Base-by-base conservation (phyloP, 768 basidiomycete species). In the Lentinula detonsa region DNA sequence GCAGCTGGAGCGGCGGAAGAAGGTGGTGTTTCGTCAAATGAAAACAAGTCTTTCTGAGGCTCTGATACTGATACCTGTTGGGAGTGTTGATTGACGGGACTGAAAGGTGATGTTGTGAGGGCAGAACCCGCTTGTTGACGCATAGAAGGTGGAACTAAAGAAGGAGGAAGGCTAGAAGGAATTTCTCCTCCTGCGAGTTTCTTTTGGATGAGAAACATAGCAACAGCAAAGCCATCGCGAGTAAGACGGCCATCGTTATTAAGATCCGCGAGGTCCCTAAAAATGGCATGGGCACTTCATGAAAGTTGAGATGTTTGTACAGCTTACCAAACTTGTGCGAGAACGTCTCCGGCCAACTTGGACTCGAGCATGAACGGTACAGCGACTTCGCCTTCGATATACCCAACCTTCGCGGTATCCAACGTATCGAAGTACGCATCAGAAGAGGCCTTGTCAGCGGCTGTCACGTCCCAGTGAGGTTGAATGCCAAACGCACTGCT, bases 291-390 rank as follows among this genome's bases (percentile, higher is more conserved):
- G 62, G 33, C 57, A 23, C 49, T 62, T 33, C 28, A 35, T 62
- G 0, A 54, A 16, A 9, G 39, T 16, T 18, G 5, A 42, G 48
- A 39, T 48, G 56, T n/a, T 16, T 37, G 39, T 34, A 23, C 23
- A 52, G 77, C 88, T 56, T 68, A 96, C 96, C 97, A 99, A 53
- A 99, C 78, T 66, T 84, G 88, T 4, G 97, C 97, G n/a, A 99
- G 80, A 28, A 83, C 80, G 31, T 88, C 87, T 62, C 91, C 90
- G 1, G 87, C 81, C 50, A 99, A 75, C 50, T 90, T 87, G 35
- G 93, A 95, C 73, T 94, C 87, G 62, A 96, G 71, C 88, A 99
- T 90, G 74, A 98, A 98, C 3, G 93, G 93, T 4, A 97, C 97
- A 7, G 94, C 97, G 37, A 93, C 85, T 62, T 96, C 93, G 7